phyloP scores from a whole-genome alignment of 768 basidiomycete species.

The Clitopilus passeckerianus region DNA sequence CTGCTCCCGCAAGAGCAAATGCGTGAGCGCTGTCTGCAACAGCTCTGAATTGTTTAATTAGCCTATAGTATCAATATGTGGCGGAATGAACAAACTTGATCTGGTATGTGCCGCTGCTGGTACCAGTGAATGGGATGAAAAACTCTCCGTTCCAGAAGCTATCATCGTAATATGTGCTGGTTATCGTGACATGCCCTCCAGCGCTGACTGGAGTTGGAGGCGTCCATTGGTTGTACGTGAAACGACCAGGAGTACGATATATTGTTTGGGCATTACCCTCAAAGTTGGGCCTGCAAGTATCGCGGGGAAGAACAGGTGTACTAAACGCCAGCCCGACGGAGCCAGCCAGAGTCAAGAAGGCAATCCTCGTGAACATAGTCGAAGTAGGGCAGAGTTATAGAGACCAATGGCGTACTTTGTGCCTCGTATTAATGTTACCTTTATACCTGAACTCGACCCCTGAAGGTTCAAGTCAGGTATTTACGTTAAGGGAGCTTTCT shows the following conservation, averaged over 20 bases:
- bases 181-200: conserved; percentile 5
- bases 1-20: neutral
- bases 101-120: neutral
- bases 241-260: neutral
- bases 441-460: no score
- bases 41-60: neutral
- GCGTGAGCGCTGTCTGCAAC: conserved; percentile 1
- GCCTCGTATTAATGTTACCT: no score
- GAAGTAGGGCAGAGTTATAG: no score
- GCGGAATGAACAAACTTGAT: conserved; percentile 1
- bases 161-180: neutral
- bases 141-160: conserved; percentile 4
- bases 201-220: neutral
- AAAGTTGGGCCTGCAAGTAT: conserved; percentile 7
- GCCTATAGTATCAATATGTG: neutral
- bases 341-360: neutral
- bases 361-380: neutral
- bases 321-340: neutral
- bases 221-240: neutral
- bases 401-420: no score
- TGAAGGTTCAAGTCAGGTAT: no score
- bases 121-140: conserved; percentile 2
- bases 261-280: conserved; percentile 3
- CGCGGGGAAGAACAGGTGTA: neutral
- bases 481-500: no score